Evolutionary conservation across 2,329 filamentous ascomycete genomes (phyloP).

Genomic region (Epichloe sibirici): DNA sequence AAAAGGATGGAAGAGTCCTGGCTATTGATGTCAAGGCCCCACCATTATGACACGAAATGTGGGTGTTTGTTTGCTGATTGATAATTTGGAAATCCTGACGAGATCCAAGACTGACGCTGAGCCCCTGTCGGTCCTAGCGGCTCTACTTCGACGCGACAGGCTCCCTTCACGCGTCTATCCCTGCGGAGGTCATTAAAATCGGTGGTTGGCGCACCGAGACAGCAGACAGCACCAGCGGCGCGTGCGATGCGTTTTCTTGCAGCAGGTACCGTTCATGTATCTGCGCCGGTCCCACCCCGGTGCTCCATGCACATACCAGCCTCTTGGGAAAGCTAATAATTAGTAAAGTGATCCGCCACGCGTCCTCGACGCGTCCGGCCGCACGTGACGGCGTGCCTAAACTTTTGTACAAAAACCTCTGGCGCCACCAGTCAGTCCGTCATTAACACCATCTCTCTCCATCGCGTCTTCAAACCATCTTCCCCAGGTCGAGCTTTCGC

Average conservation of each 20-base stretch:
- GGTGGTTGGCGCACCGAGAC: conserved; percentile 9
- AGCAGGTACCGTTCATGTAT: conserved; percentile 6
- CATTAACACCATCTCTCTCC: conserved; percentile 12
- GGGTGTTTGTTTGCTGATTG: conserved; percentile 19
- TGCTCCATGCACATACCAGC: background rate
- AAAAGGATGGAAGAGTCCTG: background rate
- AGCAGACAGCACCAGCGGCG: background rate
- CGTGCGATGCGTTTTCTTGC: background rate
- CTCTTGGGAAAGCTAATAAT: conserved; percentile 5
- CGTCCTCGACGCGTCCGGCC: conserved; percentile 18
- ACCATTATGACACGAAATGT: conserved; percentile 12
- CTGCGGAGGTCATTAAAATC: background rate
- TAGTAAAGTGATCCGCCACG: conserved; percentile 13
- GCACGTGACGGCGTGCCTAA: conserved; percentile 26
- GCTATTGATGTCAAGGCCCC: conserved; percentile 6
- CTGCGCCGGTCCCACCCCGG: background rate
- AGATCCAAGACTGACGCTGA: conserved; percentile 8
- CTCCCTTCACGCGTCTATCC: conserved; percentile 11
- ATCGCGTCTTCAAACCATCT: conserved; percentile 17
- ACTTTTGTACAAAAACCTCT: conserved; percentile 26
- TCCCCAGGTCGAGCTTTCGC: conserved; percentile 11
- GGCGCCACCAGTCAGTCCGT: conserved; percentile 14
- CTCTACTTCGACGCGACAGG: conserved; percentile 12
- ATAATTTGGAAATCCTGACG: conserved; percentile 13
- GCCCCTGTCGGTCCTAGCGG: background rate